Evolutionary conservation across 2,329 filamentous ascomycete species (phyloP), one percentile per base, ranked within the genome.

Genomic region (Colletotrichum lini): DNA sequence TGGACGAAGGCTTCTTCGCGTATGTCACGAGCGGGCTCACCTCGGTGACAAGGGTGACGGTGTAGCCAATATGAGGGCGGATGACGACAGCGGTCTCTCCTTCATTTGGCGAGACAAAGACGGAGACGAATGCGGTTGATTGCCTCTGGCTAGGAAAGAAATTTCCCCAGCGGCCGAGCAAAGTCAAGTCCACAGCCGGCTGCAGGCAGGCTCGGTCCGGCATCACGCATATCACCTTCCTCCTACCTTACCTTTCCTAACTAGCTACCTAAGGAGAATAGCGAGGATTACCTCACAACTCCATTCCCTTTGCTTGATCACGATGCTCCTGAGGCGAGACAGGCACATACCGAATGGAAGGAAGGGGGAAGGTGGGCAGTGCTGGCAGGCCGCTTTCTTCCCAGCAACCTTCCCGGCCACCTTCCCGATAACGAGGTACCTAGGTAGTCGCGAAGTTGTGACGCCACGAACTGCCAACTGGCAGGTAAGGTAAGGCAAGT

Each of bases 131-230:
- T n/a, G 26, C 9, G 30, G 30, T 35, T 9, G 8, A 35, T n/a
- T 61, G n/a, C 40, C 45, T 35, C 40, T 38, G 59, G 59, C 18
- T 15, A 15, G 8, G 15, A 52, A 61, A 42, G 47, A 49, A 23
- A 18, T 58, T 44, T 21, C 53, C n/a, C 57, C 49, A 53, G 54
- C 30, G 30, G 40, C 50, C 26, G 53, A 35, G 38, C 16, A 45
- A 35, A 65, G 60, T 47, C 35, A 38, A 57, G 52, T n/a, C 50
- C 66, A 67, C 56, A 50, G 9, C 40, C 21, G 35, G 56, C 58
- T 68, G 45, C 65, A 72, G 59, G 65, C 15, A 72, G 68, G 65
- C 65, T 57, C 58, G 52, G 53, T 58, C 52, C 53, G 45, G 58
- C 26, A 35, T 7, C 49, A 53, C 12, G 8, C 18, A 40, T 26